phyloP scores from a whole-genome alignment of 2,329 filamentous ascomycete genomes.

The Alternaria gansuensis region DNA sequence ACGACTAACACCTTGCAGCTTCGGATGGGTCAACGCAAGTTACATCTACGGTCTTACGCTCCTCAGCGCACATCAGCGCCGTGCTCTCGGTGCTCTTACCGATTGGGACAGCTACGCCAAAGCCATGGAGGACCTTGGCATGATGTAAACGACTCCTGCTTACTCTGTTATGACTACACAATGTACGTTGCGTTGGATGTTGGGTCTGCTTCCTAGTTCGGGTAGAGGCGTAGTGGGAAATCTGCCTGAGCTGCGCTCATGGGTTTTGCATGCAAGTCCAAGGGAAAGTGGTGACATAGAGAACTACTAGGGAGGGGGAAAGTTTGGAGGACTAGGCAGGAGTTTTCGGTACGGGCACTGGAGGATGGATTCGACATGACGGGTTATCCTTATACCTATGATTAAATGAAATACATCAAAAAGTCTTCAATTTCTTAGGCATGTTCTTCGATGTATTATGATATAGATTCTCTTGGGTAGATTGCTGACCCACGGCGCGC shows the following conservation, averaged over 20 bases:
- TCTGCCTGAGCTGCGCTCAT: neutral
- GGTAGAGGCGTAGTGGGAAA: slow-evolving; percentile 4
- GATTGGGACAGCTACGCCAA: slow-evolving; percentile 83
- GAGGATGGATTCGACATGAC: neutral
- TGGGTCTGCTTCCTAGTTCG: slow-evolving; percentile 9
- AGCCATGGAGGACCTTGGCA: slow-evolving; percentile 61
- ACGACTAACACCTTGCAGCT: slow-evolving; percentile 64
- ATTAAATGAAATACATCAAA: slow-evolving; percentile 1
- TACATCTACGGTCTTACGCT: slow-evolving; percentile 94
- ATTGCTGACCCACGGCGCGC: slow-evolving; percentile 1
- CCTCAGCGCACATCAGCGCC: slow-evolving; percentile 85
- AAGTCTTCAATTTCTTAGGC: neutral
- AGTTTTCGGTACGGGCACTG: neutral
- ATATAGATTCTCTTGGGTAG: neutral
- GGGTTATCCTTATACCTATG: neutral
- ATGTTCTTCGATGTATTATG: neutral
- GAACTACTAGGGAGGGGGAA: neutral
- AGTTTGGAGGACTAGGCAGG: neutral
- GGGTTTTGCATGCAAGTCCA: neutral
- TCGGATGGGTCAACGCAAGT: slow-evolving; percentile 98
- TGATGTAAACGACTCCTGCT: slow-evolving; percentile 22
- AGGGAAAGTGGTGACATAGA: neutral
- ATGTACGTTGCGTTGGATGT: slow-evolving; percentile 13
- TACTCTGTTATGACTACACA: slow-evolving; percentile 18
- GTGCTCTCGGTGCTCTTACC: slow-evolving; percentile 86